These are phyloP conservation scores for Fusarium ambrosium DNA, from an alignment of 2,329 filamentous ascomycete species.

Conservation along the genomic window DNA sequence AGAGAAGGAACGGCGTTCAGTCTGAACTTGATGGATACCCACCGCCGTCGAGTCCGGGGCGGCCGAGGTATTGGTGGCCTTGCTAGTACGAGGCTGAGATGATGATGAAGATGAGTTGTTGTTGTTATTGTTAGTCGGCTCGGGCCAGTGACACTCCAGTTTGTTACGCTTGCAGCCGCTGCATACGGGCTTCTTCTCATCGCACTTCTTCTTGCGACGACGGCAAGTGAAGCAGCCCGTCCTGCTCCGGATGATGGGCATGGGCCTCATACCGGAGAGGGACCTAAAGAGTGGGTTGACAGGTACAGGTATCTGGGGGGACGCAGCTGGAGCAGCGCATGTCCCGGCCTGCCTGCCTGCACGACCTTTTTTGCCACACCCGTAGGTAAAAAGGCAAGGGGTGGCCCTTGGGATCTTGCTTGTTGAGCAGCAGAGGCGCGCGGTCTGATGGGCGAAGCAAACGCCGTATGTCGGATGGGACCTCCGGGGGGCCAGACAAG, in stretches of 20 bases:
- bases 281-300: background rate
- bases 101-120: slow-evolving; percentile 29
- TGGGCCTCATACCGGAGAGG: slow-evolving; percentile 46
- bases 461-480: slow-evolving; percentile 34
- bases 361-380: background rate
- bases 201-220: slow-evolving; percentile 67
- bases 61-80: slow-evolving; percentile 3
- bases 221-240: slow-evolving; percentile 64
- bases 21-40: slow-evolving; percentile 7
- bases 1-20: slow-evolving; percentile 19
- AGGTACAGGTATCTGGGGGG: background rate
- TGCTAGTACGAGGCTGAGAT: slow-evolving; percentile 25
- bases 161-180: slow-evolving; percentile 67
- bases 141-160: slow-evolving; percentile 65
- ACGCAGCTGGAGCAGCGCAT: background rate
- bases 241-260: slow-evolving; percentile 54
- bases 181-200: slow-evolving; percentile 66
- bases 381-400: background rate
- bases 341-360: background rate
- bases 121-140: slow-evolving; percentile 36
- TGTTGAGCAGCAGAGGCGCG: slow-evolving; percentile 15
- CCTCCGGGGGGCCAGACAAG: slow-evolving; percentile 37
- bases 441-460: slow-evolving; percentile 15
- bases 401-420: background rate
- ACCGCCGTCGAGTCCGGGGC: slow-evolving; percentile 10